Base-by-base conservation (phyloP, 768 basidiomycete genomes). In the Grammothele lineata region DNA sequence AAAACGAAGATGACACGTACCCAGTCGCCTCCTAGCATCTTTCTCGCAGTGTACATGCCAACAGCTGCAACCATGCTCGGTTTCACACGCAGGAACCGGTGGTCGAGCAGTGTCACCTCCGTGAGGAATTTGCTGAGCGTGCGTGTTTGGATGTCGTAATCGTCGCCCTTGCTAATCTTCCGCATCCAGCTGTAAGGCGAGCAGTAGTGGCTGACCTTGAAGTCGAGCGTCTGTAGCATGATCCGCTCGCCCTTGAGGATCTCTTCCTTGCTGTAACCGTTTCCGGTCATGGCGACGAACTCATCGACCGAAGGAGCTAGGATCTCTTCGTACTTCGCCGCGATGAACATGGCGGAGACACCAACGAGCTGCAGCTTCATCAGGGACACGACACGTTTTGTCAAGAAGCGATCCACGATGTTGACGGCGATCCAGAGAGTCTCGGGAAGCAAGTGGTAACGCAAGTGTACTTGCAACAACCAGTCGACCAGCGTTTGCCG, bases 101-200 rank as follows among this genome's bases (percentile, higher is more conserved):
- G 68, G 62, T 99, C 96, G 48, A 98, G 71, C 41, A 98, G 74
- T 14, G 94, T 96, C 41, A 95, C 90, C 67, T 99, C 96, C 53
- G 92, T 92, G 63, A 98, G 69, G 75, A 97, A 98, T 70, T 99
- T 99, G 77, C 92, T 87, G 39, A 99, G 72, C 22, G 96, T 99
- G 52, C 96, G 76, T 12, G 96, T 99, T 65, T 97, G 95, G 61
- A 98, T 85, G 62, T 98, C 92, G 66, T 98, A 99, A 66, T 95
- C 90, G 70, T 99, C 96, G 27, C 96, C 95, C 67, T 93, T 96
- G 78, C 91, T 94, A 64, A 99, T 98, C 60, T 85, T 87, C 50
- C 96, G 82, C 78, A 98, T 93, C 95, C 96, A 98, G 65, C 89
- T 92, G 73, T 98, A 98, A 3, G 96, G 96, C 42, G 94, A 96